Evolutionary conservation across 2,329 filamentous ascomycete genomes (phyloP).

Genomic region (Paracorniculantispora psalliotae): DNA sequence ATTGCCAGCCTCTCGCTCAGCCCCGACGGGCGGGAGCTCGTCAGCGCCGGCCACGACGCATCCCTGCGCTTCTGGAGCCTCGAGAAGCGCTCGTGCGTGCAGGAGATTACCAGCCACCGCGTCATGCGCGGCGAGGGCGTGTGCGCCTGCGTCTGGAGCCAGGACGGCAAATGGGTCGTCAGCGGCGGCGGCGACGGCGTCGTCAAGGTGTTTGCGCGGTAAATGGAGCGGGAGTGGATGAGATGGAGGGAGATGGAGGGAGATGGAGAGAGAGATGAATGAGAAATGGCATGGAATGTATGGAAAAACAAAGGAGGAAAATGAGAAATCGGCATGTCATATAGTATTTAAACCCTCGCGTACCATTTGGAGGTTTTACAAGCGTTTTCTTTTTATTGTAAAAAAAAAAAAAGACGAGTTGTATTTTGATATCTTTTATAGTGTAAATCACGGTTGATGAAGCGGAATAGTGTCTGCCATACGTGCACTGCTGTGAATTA

Average conservation of each 20-base stretch:
- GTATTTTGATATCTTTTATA: conserved; percentile 7
- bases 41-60: conserved; percentile 93
- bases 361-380: background rate
- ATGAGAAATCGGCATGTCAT: background rate
- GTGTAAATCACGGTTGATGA: conserved; percentile 12
- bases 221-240: background rate
- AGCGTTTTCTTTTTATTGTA: conserved; percentile 6
- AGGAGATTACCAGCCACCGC: conserved; percentile 89
- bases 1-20: conserved; percentile 90
- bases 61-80: conserved; percentile 95
- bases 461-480: background rate
- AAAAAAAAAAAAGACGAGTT: conserved; percentile 2
- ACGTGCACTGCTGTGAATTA: no score
- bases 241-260: background rate
- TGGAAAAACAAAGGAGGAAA: background rate
- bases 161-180: conserved; percentile 90
- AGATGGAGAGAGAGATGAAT: background rate
- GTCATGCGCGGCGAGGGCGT: conserved; percentile 96
- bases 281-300: background rate
- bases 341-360: background rate
- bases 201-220: conserved; percentile 80
- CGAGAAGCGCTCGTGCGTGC: conserved; percentile 90
- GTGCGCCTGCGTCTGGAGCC: conserved; percentile 91
- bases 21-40: conserved; percentile 88
- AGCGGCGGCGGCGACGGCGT: conserved; percentile 92